phyloP scores from a whole-genome alignment of 306 rosid genomes.

The Trifolium repens region DNA sequence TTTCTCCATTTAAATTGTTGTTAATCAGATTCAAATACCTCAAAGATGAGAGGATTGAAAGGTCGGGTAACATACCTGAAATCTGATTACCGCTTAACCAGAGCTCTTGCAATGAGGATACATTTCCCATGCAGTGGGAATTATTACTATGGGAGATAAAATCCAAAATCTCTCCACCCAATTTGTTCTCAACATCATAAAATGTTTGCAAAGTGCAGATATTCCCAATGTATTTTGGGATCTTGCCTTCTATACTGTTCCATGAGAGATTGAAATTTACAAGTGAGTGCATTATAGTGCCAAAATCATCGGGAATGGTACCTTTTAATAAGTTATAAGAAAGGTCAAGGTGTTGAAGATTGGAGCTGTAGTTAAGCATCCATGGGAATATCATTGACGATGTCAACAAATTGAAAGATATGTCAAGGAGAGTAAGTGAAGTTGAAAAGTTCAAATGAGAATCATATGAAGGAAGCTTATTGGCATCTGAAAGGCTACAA shows the following conservation, averaged over 20 bases:
- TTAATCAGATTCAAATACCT: not conserved
- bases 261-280: accelerated
- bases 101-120: too few relatives aligned
- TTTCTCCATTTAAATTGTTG: not conserved
- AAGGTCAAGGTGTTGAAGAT: not conserved
- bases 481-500: not conserved
- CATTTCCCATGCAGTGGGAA: constrained; percentile 21
- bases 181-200: accelerated
- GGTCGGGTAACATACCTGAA: constrained; percentile 21
- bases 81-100: not conserved
- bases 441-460: not conserved
- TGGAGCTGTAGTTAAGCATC: constrained; percentile 27
- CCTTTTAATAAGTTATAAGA: not conserved
- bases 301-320: constrained; percentile 20
- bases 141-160: too few relatives aligned
- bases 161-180: not conserved
- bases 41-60: constrained; percentile 21
- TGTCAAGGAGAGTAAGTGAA: constrained; percentile 18
- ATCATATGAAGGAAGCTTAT: not conserved
- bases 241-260: not conserved
- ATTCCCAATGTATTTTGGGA: constrained; percentile 26
- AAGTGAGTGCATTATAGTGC: constrained; percentile 23
- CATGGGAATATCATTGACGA: not conserved
- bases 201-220: constrained; percentile 17
- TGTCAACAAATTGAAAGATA: not conserved